Conservation (phyloP, 2,329 filamentous ascomycete genomes). For the Drechslera avenae region DNA sequence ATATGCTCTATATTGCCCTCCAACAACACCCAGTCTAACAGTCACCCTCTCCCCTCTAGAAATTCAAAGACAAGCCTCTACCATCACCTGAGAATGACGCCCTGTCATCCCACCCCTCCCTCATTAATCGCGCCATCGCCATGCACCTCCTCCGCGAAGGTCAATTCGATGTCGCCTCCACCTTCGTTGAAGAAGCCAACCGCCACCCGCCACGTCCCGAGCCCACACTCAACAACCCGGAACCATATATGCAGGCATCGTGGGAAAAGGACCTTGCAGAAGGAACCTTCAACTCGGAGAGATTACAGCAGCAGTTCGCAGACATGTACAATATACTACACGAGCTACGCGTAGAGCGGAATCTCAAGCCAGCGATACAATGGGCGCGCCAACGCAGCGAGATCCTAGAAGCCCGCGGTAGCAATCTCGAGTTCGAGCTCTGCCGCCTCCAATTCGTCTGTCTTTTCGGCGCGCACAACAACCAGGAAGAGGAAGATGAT, state of each 20-base stretch:
- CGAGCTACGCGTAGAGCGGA: constrained; percentile 70
- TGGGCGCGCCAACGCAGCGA: constrained; percentile 78
- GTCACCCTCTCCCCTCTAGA: constrained; percentile 52
- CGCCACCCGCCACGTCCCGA: constrained; percentile 52
- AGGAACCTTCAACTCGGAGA: constrained; percentile 64
- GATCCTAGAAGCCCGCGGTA: constrained; percentile 78
- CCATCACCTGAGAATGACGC: constrained; percentile 81
- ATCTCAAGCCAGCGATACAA: constrained; percentile 80
- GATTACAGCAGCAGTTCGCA: constrained; percentile 79
- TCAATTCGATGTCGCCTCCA: constrained; percentile 85
- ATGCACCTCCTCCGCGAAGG: constrained; percentile 97
- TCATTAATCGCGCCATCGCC: constrained; percentile 91
- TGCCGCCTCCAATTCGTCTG: constrained; percentile 88
- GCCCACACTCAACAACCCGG: constrained; percentile 43
- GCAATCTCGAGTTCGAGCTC: constrained; percentile 94
- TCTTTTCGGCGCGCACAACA: constrained; percentile 63
- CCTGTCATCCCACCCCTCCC: constrained; percentile 72
- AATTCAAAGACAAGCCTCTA: constrained; percentile 66
- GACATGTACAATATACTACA: constrained; percentile 91
- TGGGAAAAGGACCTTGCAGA: constrained; percentile 56
- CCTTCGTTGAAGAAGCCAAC: constrained; percentile 76
- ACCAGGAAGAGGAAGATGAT: constrained; percentile 58
- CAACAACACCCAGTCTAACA: constrained; percentile 16
- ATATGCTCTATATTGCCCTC: neutral
- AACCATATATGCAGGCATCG: constrained; percentile 42